phyloP scores from a whole-genome alignment of 495 filamentous ascomycete genomes.

The Lentithecium fluviatile region DNA sequence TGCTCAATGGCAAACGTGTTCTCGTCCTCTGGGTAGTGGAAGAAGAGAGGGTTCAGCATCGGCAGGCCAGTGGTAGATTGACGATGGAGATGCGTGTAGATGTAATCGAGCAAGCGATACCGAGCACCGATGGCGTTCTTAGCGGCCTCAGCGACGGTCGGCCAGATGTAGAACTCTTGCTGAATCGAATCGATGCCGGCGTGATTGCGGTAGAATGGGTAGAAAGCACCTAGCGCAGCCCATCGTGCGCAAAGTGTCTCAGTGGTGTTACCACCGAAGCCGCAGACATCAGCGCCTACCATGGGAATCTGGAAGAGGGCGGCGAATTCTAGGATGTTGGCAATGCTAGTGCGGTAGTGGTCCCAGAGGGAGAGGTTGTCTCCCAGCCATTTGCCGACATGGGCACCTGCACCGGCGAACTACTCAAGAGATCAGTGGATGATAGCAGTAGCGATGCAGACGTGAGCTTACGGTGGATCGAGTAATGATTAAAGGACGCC shows the following conservation, averaged over 20 bases:
- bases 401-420: conserved; percentile 72
- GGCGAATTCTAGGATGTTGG: conserved; percentile 68
- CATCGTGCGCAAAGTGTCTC: conserved; percentile 79
- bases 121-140: conserved; percentile 69
- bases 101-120: conserved; percentile 73
- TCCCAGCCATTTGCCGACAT: conserved; percentile 86
- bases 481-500: conserved; percentile 76
- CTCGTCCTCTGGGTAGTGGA: conserved; percentile 64
- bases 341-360: conserved; percentile 68
- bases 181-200: conserved; percentile 47
- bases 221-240: conserved; percentile 74
- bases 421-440: neutral
- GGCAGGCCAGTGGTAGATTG: conserved; percentile 67
- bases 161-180: conserved; percentile 80
- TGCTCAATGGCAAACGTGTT: conserved; percentile 58
- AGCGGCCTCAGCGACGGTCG: conserved; percentile 61
- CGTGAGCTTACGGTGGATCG: conserved; percentile 56
- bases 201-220: conserved; percentile 82
- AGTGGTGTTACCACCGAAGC: conserved; percentile 67
- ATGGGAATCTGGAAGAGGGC: conserved; percentile 81
- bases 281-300: conserved; percentile 80
- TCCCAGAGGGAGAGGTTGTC: conserved; percentile 75
- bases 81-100: conserved; percentile 69
- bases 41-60: conserved; percentile 68
- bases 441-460: neutral